Evolutionary conservation across 306 rosid species (phyloP), one percentile per base, ranked within the genome.

Genomic region (Echinosophora koreensis): DNA sequence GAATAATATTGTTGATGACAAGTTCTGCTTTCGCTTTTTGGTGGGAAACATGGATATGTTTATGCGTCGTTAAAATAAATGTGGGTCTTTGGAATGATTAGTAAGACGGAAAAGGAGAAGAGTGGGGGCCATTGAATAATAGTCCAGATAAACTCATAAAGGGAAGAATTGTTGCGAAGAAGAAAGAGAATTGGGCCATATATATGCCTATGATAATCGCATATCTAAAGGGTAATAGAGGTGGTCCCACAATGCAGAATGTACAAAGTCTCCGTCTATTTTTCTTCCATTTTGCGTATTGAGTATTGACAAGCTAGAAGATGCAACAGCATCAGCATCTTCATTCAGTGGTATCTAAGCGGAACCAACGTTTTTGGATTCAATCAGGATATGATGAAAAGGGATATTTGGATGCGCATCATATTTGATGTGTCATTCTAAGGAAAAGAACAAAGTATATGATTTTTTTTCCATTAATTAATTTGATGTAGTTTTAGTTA

Each of bases 31-130:
- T 87, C 81, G 22, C 90, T 77, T 86, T 88, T 88, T 69, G 75
- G 82, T 67, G 52, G 80, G 88, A 81, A 81, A 77, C 74, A 56
- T 28, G 77, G 77, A 51, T 70, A 59, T 18, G 74, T 46, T 77
- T 71, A 67, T 62, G 84, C 74, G 77, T 90, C 73, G 32, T 30
- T 30, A 30, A 30, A 66, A 72, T 79, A 79, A 89, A 82, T 64
- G 90, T 89, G 93, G 93, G 90, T 79, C 86, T 78, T 80, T 30
- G 70, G 76, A 88, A 93, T 90, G 85, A 90, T 90, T 81, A 84
- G 81, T 70, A 73, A 80, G 92, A 86, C 90, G 79, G 82, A 18
- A 80, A 83, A 87, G 61, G 57, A 60, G 38, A 54, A 28, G 81
- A 75, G 77, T n/a, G 72, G 66, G 66, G 84, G 68, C 70, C 47